Percentiles rank a stretch among this genome's conserved stretches.
phyloP scores from a whole-genome alignment of 108 stramenopile genomes.

The Fragilariopsis cylindrus region DNA sequence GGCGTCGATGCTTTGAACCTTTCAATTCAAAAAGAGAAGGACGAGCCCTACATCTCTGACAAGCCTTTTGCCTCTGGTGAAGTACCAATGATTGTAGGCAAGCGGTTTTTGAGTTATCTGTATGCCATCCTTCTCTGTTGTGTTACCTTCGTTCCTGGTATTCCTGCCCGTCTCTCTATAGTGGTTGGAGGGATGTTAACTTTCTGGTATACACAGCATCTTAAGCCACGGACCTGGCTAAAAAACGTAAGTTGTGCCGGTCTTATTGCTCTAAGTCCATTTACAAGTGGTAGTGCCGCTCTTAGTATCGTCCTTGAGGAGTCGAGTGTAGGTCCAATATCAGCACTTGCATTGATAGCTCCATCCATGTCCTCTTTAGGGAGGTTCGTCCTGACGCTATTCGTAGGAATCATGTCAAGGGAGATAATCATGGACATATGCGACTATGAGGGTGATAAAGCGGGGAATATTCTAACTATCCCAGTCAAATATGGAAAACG shows the following conservation, averaged over 20 bases:
- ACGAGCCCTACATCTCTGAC: no score
- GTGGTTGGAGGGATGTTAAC: conserved; percentile 61
- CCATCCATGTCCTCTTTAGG: conserved; percentile 13
- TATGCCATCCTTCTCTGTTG: conserved; percentile 34
- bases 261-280: conserved; percentile 60
- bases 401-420: conserved; percentile 43
- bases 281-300: conserved; percentile 57
- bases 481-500: conserved; percentile 64
- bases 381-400: conserved; percentile 21
- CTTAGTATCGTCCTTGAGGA: conserved; percentile 2
- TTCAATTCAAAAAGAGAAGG: conserved; percentile 22
- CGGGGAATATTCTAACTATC: conserved; percentile 53
- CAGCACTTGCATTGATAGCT: neutral
- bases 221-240: conserved; percentile 75
- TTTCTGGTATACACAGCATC: conserved; percentile 66
- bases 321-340: neutral
- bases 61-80: no score
- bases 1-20: conserved; percentile 46
- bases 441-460: conserved; percentile 55
- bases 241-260: conserved; percentile 77
- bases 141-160: conserved; percentile 60
- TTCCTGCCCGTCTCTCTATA: conserved; percentile 54
- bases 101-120: conserved; percentile 45
- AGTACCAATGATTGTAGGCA: conserved; percentile 42
- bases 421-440: conserved; percentile 81